These are phyloP conservation scores for Porodaedalea pini DNA, from an alignment of 1,284 basidiomycete genomes.

Conservation along the genomic window DNA sequence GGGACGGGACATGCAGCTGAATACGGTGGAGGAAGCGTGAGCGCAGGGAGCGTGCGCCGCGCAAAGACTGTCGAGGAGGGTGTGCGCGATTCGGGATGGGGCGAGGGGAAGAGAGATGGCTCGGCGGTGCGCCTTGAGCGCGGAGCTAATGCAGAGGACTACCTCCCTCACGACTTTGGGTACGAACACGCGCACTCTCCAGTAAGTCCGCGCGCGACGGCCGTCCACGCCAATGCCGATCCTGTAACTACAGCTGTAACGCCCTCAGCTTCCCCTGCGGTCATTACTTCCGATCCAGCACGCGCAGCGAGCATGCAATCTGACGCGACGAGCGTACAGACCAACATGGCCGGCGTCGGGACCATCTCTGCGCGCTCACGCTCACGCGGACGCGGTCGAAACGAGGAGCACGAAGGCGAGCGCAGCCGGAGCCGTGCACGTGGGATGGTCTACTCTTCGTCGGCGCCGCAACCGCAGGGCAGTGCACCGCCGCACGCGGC, in stretches of 20 bases:
- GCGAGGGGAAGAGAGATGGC: neutral
- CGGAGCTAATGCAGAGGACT: neutral
- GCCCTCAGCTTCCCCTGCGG: neutral
- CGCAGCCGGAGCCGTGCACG: slow-evolving; percentile 11
- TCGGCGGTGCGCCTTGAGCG: neutral
- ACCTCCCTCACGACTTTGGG: neutral
- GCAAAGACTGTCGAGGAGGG: slow-evolving; percentile 1
- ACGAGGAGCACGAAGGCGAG: neutral
- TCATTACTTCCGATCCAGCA: neutral
- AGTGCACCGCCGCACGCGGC: neutral
- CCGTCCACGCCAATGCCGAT: neutral
- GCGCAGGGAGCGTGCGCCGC: slow-evolving; percentile 7
- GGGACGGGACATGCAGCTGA: too few species aligned
- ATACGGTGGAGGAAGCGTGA: neutral
- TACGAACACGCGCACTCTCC: neutral
- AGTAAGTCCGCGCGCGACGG: neutral
- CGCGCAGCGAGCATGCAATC: neutral
- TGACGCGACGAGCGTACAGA: neutral
- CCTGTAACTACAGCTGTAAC: neutral
- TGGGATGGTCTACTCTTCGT: slow-evolving; percentile 14
- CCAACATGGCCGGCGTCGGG: slow-evolving; percentile 15
- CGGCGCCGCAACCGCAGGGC: slow-evolving; percentile 4
- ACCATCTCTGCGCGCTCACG: slow-evolving; percentile 7
- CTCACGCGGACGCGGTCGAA: neutral
- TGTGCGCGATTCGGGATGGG: neutral